Conservation (phyloP, 345 rosid species). For the Isatis tinctoria region DNA sequence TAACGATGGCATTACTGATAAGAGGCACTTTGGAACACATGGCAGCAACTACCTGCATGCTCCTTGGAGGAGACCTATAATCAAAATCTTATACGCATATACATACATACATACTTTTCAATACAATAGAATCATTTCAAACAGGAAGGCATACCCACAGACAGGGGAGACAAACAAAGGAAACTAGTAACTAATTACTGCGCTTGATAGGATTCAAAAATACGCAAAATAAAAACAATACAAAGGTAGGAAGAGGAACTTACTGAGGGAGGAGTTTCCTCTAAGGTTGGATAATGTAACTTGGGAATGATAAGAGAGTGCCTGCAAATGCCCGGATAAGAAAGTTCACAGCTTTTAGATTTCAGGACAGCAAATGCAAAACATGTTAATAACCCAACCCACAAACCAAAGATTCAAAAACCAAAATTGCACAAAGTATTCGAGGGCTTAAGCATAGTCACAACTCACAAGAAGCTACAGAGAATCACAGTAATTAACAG, state of each 20-base stretch:
- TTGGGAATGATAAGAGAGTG: conserved; percentile 94
- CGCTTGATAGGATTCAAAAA: background rate
- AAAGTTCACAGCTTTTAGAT: background rate
- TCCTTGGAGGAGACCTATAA: conserved; percentile 31
- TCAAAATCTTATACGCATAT: conserved; percentile 23
- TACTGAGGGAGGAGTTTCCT: conserved; percentile 87
- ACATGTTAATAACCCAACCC: background rate
- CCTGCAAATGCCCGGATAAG: conserved; percentile 38
- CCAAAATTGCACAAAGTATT: background rate
- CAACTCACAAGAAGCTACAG: background rate
- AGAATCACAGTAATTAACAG: background rate
- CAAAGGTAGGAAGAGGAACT: conserved; percentile 38
- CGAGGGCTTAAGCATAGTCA: background rate
- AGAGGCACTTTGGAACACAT: conserved; percentile 95
- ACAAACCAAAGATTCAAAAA: background rate
- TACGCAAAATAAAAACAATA: background rate
- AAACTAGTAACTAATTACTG: background rate
- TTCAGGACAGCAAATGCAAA: background rate
- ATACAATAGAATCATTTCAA: background rate
- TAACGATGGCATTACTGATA: conserved; percentile 77
- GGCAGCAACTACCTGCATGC: conserved; percentile 81
- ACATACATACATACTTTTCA: background rate
- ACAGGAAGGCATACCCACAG: background rate
- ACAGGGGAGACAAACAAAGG: background rate
- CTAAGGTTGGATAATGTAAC: conserved; percentile 73